These are phyloP conservation scores for Triticum timopheevii DNA, from an alignment of 176 grass and related monocot genomes.

Conservation along the genomic window DNA sequence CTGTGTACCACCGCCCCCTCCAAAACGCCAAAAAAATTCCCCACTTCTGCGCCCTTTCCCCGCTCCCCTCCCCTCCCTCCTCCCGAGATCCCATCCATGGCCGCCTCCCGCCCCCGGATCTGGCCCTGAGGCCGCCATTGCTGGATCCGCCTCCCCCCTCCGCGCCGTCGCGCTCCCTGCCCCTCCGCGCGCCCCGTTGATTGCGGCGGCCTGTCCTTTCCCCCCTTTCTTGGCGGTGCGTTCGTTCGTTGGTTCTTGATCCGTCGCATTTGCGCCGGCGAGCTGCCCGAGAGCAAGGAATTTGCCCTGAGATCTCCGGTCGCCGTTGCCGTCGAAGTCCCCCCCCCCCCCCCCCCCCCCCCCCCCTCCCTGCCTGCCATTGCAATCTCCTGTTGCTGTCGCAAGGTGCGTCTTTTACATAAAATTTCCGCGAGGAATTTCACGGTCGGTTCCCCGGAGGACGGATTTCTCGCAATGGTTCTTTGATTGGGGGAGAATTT, in stretches of 20 bases:
- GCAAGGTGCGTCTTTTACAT: neutral
- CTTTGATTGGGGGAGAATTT: conserved; percentile 29
- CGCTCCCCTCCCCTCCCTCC: conserved; percentile 17
- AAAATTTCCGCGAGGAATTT: neutral
- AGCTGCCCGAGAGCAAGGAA: neutral
- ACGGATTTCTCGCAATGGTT: conserved; percentile 9
- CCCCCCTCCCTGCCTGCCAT: neutral
- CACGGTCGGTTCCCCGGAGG: neutral
- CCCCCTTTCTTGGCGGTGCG: neutral
- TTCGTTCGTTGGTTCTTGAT: conserved; percentile 31
- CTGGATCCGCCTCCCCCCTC: conserved; percentile 16
- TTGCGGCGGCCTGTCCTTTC: conserved; percentile 4
- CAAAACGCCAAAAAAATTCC: conserved; percentile 37
- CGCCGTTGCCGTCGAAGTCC: conserved; percentile 10
- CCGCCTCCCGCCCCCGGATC: conserved; percentile 47
- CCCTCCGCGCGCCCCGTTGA: neutral
- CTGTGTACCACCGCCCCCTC: conserved; percentile 14
- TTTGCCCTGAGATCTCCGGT: neutral
- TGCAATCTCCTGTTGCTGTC: conserved; percentile 17
- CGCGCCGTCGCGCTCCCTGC: neutral
- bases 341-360: too few relatives aligned
- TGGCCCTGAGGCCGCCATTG: conserved; percentile 48
- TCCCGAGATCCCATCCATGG: conserved; percentile 57
- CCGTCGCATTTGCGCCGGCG: conserved; percentile 25
- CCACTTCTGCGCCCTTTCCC: conserved; percentile 21